These are phyloP conservation scores for Balakata baccata DNA, from an alignment of 345 rosid genomes.

Conservation along the genomic window DNA sequence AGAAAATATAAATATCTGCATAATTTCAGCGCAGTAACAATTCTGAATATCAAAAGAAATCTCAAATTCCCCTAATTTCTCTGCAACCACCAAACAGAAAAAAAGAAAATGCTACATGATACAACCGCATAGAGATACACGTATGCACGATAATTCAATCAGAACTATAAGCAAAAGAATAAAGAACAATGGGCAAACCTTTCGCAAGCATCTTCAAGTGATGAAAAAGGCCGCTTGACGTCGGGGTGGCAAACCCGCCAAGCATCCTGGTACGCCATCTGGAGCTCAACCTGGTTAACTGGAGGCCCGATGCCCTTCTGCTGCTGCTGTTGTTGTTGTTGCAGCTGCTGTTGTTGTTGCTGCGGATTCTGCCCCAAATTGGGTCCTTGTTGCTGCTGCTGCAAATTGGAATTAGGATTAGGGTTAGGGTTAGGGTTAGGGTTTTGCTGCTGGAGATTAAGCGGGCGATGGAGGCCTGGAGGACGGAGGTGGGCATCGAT, in stretches of 20 bases:
- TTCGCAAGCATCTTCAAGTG: slow-evolving; percentile 91
- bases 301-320: slow-evolving; percentile 60
- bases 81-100: not conserved
- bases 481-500: slow-evolving; percentile 77
- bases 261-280: slow-evolving; percentile 90
- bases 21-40: not conserved
- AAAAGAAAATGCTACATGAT: not conserved
- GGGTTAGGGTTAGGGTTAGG: slow-evolving; percentile 26
- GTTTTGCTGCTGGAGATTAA: slow-evolving; percentile 37
- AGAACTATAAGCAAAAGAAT: not conserved
- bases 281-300: slow-evolving; percentile 69
- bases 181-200: slow-evolving; percentile 43
- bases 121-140: not conserved
- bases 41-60: not conserved
- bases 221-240: slow-evolving; percentile 74
- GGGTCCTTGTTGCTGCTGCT: slow-evolving; percentile 27
- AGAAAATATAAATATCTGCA: not conserved
- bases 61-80: not conserved
- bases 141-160: not conserved
- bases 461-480: slow-evolving; percentile 49
- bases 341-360: slow-evolving; percentile 26
- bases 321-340: slow-evolving; percentile 42
- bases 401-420: slow-evolving; percentile 24
- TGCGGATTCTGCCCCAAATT: slow-evolving; percentile 32
- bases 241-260: slow-evolving; percentile 94